Percentiles rank a stretch among this genome's conserved stretches.
phyloP scores from a whole-genome alignment of 78 protist genomes.

The Polysphondylium violaceum region DNA sequence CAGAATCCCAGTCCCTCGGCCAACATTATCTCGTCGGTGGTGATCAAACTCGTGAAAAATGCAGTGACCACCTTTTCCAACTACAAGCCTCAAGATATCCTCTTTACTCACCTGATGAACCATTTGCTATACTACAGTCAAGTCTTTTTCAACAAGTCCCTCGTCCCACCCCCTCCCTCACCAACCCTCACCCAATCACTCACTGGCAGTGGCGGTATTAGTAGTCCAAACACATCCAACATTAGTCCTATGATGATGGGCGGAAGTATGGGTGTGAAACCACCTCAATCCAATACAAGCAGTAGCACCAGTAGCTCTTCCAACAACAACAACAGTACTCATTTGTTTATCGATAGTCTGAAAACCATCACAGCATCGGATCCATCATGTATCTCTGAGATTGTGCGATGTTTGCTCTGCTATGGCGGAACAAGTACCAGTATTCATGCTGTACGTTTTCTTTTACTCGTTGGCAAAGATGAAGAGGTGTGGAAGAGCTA shows the following conservation, averaged over 20 bases:
- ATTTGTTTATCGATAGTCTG: slow-evolving; percentile 13
- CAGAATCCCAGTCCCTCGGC: slow-evolving; percentile 54
- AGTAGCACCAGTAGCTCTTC: background rate
- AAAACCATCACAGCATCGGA: background rate
- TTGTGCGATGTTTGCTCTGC: background rate
- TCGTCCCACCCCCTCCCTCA: slow-evolving; percentile 29
- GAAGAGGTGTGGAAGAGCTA: slow-evolving; percentile 13
- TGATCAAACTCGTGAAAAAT: slow-evolving; percentile 36
- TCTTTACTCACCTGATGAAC: slow-evolving; percentile 33
- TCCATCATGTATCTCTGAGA: background rate
- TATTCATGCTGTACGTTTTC: slow-evolving; percentile 37
- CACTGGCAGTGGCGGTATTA: too few relatives aligned
- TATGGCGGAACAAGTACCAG: slow-evolving; percentile 33
- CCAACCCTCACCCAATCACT: background rate
- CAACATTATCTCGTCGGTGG: slow-evolving; percentile 24
- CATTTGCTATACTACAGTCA: slow-evolving; percentile 50
- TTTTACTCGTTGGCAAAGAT: slow-evolving; percentile 24
- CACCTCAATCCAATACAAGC: background rate
- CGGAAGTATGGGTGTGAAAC: background rate
- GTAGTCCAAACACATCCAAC: slow-evolving; percentile 22
- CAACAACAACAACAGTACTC: background rate
- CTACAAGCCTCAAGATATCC: slow-evolving; percentile 24
- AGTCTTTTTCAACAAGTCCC: slow-evolving; percentile 36
- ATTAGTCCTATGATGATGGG: background rate
- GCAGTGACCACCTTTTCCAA: slow-evolving; percentile 8